These are phyloP conservation scores for Entamoeba histolytica DNA, from an alignment of 208 protist genomes.

Conservation along the genomic window DNA sequence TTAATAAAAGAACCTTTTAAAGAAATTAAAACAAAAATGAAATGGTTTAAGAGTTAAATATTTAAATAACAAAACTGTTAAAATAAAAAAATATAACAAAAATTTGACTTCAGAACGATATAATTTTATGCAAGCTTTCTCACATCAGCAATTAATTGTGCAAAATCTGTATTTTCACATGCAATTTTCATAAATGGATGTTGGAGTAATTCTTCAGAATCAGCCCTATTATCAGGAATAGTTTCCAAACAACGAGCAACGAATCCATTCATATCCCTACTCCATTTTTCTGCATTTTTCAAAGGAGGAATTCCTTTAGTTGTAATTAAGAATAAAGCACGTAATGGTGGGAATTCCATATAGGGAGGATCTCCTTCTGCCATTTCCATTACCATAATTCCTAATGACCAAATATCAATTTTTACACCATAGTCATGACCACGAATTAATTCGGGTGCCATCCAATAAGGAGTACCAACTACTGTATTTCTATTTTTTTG, in stretches of 20 bases:
- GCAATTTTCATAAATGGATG: not conserved
- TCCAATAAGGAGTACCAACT: conserved; percentile 12
- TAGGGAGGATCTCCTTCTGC: conserved; percentile 10
- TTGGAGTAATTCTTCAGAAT: not conserved
- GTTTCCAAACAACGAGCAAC: conserved; percentile 8
- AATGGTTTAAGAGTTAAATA: too few species aligned
- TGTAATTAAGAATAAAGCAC: not conserved
- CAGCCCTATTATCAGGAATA: conserved; percentile 2
- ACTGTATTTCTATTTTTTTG: not conserved
- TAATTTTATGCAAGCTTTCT: not conserved
- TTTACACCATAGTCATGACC: not conserved
- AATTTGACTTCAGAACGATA: too few species aligned
- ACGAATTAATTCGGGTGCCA: conserved; percentile 13
- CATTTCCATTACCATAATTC: not conserved
- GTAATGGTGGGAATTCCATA: not conserved
- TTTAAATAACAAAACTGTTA: too few species aligned
- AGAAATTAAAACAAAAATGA: too few species aligned
- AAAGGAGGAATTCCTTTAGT: conserved; percentile 1
- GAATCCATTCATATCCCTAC: conserved; percentile 2
- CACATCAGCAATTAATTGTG: not conserved
- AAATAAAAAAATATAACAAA: too few species aligned
- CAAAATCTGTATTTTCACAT: not conserved
- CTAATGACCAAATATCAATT: conserved; percentile 20
- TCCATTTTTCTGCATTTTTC: not conserved
- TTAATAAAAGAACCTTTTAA: too few species aligned